A percentile compares a stretch with the other conserved stretches of the same genome.
Evolutionary conservation across 345 rosid genomes (phyloP).

Genomic region (Kandelia obovata): DNA sequence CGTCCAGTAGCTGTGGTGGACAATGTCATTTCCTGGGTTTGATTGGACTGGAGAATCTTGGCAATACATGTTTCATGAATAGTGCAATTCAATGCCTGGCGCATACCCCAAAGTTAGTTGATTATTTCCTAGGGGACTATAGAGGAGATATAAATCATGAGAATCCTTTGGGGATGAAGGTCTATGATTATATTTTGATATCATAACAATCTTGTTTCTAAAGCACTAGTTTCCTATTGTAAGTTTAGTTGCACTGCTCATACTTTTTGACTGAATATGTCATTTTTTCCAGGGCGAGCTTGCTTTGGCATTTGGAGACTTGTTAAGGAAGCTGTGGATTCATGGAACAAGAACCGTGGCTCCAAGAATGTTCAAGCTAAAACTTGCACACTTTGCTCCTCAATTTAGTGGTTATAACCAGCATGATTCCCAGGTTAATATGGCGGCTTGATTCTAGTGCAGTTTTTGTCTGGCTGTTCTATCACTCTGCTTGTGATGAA

Average conservation of each 20-base stretch:
- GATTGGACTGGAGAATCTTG: constrained; percentile 88
- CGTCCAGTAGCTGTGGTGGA: constrained; percentile 38
- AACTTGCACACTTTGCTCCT: constrained; percentile 22
- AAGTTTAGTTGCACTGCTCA: not conserved
- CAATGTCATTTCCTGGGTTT: constrained; percentile 79
- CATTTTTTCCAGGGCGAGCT: constrained; percentile 18
- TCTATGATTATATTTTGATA: not conserved
- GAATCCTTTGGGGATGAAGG: constrained; percentile 89
- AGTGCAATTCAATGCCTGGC: constrained; percentile 93
- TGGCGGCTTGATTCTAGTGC: not conserved
- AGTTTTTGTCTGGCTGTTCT: not conserved
- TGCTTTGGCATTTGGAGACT: constrained; percentile 25
- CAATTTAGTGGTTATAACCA: constrained; percentile 32
- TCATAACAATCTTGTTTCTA: not conserved
- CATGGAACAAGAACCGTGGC: constrained; percentile 20
- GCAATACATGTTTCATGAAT: constrained; percentile 97
- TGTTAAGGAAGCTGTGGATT: constrained; percentile 26
- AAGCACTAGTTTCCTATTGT: not conserved
- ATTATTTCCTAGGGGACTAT: constrained; percentile 84
- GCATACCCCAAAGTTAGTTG: constrained; percentile 86
- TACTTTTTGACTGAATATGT: not conserved
- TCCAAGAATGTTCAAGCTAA: constrained; percentile 22
- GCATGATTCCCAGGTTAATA: constrained; percentile 27
- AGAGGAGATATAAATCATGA: constrained; percentile 71
- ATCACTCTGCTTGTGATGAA: not conserved